Evolutionary conservation across 495 filamentous ascomycete species (phyloP).

Genomic region (Thozetella sp.): DNA sequence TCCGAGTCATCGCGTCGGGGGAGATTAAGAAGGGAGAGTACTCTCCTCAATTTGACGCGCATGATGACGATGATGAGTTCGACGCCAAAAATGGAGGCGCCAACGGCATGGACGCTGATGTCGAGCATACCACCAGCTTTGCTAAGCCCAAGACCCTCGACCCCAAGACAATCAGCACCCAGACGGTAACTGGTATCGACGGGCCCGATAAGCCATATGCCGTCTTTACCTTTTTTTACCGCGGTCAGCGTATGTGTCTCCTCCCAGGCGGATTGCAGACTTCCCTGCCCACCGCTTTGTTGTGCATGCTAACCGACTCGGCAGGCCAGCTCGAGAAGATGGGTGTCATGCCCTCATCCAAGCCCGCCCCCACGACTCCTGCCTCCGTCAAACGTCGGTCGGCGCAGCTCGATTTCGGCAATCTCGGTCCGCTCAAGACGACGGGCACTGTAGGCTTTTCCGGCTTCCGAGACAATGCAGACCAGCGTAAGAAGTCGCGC

Average conservation of each 20-base stretch:
- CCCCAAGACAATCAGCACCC: constrained; percentile 95
- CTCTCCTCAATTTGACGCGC: constrained; percentile 95
- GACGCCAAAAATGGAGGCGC: constrained; percentile 42
- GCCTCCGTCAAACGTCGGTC: constrained; percentile 70
- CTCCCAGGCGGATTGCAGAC: not conserved
- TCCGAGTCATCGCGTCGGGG: constrained; percentile 91
- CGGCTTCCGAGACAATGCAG: constrained; percentile 74
- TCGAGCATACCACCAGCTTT: constrained; percentile 98
- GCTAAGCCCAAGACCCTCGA: constrained; percentile 97
- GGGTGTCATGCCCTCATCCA: constrained; percentile 73
- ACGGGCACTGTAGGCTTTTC: constrained; percentile 87
- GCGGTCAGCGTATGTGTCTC: constrained; percentile 80
- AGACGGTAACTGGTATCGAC: constrained; percentile 98
- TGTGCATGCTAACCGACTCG: constrained; percentile 16
- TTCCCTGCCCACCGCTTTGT: constrained; percentile 3
- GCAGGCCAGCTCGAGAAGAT: constrained; percentile 92
- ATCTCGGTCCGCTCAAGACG: constrained; percentile 80
- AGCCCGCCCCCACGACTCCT: constrained; percentile 57
- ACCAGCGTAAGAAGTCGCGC: constrained; percentile 54
- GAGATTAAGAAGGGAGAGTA: constrained; percentile 98
- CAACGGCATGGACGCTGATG: constrained; percentile 58
- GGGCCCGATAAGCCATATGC: constrained; percentile 94
- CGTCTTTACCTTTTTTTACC: constrained; percentile 96
- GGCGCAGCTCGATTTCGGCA: constrained; percentile 77
- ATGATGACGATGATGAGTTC: constrained; percentile 83